Evolutionary conservation across 2,329 filamentous ascomycete species (phyloP).

Genomic region (Tolypocladium nubicola): DNA sequence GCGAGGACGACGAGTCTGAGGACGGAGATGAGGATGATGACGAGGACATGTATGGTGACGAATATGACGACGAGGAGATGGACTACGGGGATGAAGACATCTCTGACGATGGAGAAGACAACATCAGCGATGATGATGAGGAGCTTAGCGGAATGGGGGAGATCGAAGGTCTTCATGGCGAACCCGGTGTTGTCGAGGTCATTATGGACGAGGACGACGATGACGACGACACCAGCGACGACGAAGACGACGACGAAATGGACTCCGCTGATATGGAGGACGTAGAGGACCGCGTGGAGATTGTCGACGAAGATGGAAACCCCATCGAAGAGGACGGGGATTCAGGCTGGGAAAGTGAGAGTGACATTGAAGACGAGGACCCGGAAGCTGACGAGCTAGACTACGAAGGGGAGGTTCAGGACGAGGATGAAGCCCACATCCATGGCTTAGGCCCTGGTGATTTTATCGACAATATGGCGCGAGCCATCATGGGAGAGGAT

Average conservation of each 20-base stretch:
- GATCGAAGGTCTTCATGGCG: slow-evolving; percentile 63
- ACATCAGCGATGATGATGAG: slow-evolving; percentile 84
- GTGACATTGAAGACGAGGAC: slow-evolving; percentile 43
- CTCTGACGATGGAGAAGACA: slow-evolving; percentile 73
- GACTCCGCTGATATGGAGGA: slow-evolving; percentile 38
- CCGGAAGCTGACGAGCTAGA: slow-evolving; percentile 43
- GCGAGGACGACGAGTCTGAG: slow-evolving; percentile 73
- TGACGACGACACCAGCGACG: slow-evolving; percentile 52
- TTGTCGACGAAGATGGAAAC: slow-evolving; percentile 53
- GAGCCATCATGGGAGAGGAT: slow-evolving; percentile 42
- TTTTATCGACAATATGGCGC: slow-evolving; percentile 42
- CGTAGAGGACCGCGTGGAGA: slow-evolving; percentile 42
- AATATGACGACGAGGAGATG: slow-evolving; percentile 87
- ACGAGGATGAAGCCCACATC: slow-evolving; percentile 41
- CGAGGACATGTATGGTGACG: slow-evolving; percentile 88
- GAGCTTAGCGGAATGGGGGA: slow-evolving; percentile 74
- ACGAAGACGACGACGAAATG: slow-evolving; percentile 37
- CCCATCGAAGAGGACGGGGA: slow-evolving; percentile 48
- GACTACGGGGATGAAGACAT: slow-evolving; percentile 78
- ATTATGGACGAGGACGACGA: slow-evolving; percentile 65
- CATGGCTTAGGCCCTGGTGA: slow-evolving; percentile 31
- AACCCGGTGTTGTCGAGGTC: slow-evolving; percentile 57
- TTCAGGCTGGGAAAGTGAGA: slow-evolving; percentile 51
- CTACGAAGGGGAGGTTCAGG: slow-evolving; percentile 45
- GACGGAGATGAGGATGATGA: slow-evolving; percentile 64